A percentile compares a stretch with the other conserved stretches of the same genome.
These are phyloP conservation scores for Lenwebbia sp. DNA, from an alignment of 345 rosid genomes.

Conservation along the genomic window DNA sequence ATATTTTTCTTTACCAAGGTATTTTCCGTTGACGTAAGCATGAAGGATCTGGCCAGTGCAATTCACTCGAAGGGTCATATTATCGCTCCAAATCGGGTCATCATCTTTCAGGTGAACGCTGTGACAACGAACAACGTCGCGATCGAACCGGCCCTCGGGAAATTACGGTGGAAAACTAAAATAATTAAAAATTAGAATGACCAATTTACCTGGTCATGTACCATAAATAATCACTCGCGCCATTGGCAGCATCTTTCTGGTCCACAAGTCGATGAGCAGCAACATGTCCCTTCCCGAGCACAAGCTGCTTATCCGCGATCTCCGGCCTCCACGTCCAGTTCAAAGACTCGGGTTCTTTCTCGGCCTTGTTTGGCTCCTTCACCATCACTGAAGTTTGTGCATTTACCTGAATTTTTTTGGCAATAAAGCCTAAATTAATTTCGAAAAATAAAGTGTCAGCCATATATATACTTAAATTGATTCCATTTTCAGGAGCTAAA, in stretches of 20 bases:
- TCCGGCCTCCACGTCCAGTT: slow-evolving; percentile 65
- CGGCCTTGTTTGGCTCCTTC: slow-evolving; percentile 16
- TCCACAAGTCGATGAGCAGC: slow-evolving; percentile 24
- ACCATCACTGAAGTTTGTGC: slow-evolving; percentile 43
- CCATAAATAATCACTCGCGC: slow-evolving; percentile 59
- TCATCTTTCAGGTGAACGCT: slow-evolving; percentile 23
- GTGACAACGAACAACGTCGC: background rate
- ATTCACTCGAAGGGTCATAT: slow-evolving; percentile 28
- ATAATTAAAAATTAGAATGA: background rate
- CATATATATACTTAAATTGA: too few relatives aligned
- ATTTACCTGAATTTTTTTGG: slow-evolving; percentile 13
- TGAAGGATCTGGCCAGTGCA: slow-evolving; percentile 48
- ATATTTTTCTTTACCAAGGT: slow-evolving; percentile 18
- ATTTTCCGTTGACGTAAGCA: slow-evolving; percentile 43
- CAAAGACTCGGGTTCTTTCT: slow-evolving; percentile 15
- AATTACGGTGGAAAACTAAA: too few relatives aligned
- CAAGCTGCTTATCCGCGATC: slow-evolving; percentile 1
- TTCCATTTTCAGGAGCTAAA: background rate
- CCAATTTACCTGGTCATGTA: slow-evolving; percentile 48
- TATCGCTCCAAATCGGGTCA: slow-evolving; percentile 36
- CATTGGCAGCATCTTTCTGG: slow-evolving; percentile 42
- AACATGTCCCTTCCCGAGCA: slow-evolving; percentile 22
- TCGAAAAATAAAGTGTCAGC: background rate
- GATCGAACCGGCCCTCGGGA: too few relatives aligned
- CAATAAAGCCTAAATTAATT: too few relatives aligned